phyloP scores from a whole-genome alignment of 768 basidiomycete species.

The Amanita polypyramis region DNA sequence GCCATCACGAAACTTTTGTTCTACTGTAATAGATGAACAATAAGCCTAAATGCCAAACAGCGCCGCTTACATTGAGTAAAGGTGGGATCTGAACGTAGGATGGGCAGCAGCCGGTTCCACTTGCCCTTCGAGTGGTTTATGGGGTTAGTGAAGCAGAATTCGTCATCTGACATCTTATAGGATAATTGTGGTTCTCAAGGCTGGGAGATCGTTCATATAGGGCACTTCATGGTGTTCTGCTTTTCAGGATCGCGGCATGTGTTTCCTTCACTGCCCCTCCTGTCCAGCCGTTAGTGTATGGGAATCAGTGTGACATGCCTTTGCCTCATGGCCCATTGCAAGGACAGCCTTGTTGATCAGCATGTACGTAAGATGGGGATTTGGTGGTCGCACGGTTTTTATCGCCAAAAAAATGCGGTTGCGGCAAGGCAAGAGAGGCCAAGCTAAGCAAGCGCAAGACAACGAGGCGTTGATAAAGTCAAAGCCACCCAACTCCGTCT shows the following conservation, averaged over 20 bases:
- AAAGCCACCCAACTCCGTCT: background rate
- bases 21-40: slow-evolving; percentile 24
- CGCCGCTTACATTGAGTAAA: slow-evolving; percentile 30
- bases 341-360: no score
- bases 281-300: background rate
- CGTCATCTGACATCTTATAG: slow-evolving; percentile 23
- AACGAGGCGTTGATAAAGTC: slow-evolving; percentile 3
- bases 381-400: no score
- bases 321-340: slow-evolving; percentile 2
- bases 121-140: slow-evolving; percentile 27
- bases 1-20: slow-evolving; percentile 37
- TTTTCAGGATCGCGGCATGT: background rate
- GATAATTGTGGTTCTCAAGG: background rate
- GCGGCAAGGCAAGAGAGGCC: background rate
- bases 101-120: slow-evolving; percentile 30
- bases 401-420: background rate
- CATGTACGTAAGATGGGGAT: no score
- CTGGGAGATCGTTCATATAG: slow-evolving; percentile 4
- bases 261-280: background rate
- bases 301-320: background rate
- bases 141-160: slow-evolving; percentile 33
- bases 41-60: background rate
- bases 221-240: background rate
- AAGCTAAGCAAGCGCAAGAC: background rate
- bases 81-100: slow-evolving; percentile 23